These are phyloP conservation scores for Leishmania tarentolae DNA, from an alignment of 208 protist species.

Conservation along the genomic window DNA sequence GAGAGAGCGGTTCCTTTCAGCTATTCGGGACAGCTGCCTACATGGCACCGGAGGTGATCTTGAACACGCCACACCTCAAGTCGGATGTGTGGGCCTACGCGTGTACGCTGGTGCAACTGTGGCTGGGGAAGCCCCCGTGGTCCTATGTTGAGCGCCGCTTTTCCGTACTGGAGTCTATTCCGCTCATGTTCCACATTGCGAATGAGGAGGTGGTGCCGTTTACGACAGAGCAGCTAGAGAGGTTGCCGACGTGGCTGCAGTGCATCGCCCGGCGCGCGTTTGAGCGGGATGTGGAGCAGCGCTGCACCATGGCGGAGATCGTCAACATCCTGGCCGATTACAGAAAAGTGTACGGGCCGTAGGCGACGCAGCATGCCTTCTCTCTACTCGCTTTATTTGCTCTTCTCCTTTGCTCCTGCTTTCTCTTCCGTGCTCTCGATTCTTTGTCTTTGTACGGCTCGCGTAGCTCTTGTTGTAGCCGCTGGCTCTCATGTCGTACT, in stretches of 20 bases:
- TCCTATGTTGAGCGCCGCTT: conserved; percentile 22
- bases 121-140: conserved; percentile 50
- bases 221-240: conserved; percentile 33
- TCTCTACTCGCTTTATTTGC: background rate
- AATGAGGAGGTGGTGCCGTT: conserved; percentile 51
- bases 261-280: conserved; percentile 46
- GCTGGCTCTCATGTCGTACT: background rate
- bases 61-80: conserved; percentile 47
- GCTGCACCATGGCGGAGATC: conserved; percentile 53
- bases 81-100: conserved; percentile 75
- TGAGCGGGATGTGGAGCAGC: conserved; percentile 44
- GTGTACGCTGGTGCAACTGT: conserved; percentile 63
- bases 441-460: background rate
- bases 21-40: conserved; percentile 65
- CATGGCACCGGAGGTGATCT: conserved; percentile 73
- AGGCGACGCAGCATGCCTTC: background rate
- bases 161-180: conserved; percentile 37
- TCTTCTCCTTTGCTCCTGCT: background rate
- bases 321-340: conserved; percentile 59
- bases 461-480: background rate
- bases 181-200: conserved; percentile 65
- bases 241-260: conserved; percentile 57
- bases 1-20: conserved; percentile 14
- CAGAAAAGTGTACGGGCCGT: conserved; percentile 16
- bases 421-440: background rate